Evolutionary conservation across 257 asterid species (phyloP).

Genomic region (Salvia hispanica): DNA sequence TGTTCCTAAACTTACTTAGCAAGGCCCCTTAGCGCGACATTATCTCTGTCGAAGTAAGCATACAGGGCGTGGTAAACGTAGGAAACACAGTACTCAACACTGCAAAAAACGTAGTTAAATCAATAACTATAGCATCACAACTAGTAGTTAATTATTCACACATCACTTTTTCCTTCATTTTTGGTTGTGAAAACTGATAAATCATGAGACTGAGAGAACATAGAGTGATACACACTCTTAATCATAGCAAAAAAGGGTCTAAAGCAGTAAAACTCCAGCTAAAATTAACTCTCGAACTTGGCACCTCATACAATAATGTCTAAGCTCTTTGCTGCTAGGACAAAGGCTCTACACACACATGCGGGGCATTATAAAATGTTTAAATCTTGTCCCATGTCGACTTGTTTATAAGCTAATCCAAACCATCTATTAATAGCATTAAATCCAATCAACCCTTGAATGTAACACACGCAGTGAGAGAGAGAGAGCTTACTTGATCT

Average conservation of each 20-base stretch:
- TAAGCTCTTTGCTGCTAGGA: too few relatives aligned
- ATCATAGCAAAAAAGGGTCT: background rate
- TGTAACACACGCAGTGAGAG: background rate
- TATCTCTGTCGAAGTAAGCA: constrained; percentile 86
- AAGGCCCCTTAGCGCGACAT: constrained; percentile 80
- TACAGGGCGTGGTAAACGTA: constrained; percentile 74
- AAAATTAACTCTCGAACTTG: too few relatives aligned
- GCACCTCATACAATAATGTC: too few relatives aligned
- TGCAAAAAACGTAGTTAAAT: constrained; percentile 36
- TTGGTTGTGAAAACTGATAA: background rate
- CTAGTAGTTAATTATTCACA: background rate
- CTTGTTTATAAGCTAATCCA: background rate
- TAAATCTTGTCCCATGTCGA: too few relatives aligned
- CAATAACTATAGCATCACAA: background rate
- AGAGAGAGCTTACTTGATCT: constrained; percentile 68
- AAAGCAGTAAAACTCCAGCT: background rate
- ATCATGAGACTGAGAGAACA: background rate
- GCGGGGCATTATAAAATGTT: too few relatives aligned
- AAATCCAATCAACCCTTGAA: constrained; percentile 4
- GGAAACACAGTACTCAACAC: constrained; percentile 81
- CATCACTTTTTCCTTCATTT: background rate
- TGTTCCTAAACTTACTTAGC: constrained; percentile 59
- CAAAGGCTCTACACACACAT: too few relatives aligned
- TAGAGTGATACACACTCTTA: too few relatives aligned
- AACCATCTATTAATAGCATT: background rate